Base-by-base conservation (phyloP, 768 basidiomycete genomes). In the Saitozyma sp. region DNA sequence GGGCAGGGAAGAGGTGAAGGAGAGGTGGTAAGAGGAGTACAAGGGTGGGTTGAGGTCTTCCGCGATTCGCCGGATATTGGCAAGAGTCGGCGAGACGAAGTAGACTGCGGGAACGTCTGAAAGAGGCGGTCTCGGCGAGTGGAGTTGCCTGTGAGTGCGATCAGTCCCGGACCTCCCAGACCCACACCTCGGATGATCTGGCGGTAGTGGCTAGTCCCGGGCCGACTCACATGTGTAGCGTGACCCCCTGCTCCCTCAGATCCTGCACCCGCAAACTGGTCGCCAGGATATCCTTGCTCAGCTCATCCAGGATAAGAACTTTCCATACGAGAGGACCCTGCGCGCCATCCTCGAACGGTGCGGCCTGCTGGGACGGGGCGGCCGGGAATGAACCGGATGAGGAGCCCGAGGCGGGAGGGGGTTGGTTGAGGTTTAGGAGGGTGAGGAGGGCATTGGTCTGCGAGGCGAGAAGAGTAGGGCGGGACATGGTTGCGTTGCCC, bases 31-130 rank as follows among this genome's bases (percentile, higher is more conserved):
- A 0, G 91, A 88, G 71, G 96, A 91, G 75, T 99, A 99, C 50
- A 97, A 84, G 37, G 84, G 83, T 74, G 92, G 91, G 77, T 88
- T 87, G 43, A 98, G 85, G 80, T 99, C 96, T 61, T 95, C 89
- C 14, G 92, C 89, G 83, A 99, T 95, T 64, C 95, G 85, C 62
- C 85, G 84, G 69, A 98, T 85, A 76, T 98, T 99, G 58, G 83
- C 81, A 11, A 90, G 82, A 1, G 92, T 95, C 0, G 96, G 95
- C 0, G 92, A 85, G 55, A 98, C 89, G 76, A 99, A 96, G 82
- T 99, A 99, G 39, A 98, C 85, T 1, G 96, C 93, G 16, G 96
- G 96, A 1, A 99, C 96, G 77, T 99, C 96, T 10, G 91, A 86
- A 46, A 99, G 82, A 6, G 92, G 85, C 37, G 96, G 96, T 61